phyloP scores from a whole-genome alignment of 2,329 filamentous ascomycete genomes.

The Nemania bipapillata region DNA sequence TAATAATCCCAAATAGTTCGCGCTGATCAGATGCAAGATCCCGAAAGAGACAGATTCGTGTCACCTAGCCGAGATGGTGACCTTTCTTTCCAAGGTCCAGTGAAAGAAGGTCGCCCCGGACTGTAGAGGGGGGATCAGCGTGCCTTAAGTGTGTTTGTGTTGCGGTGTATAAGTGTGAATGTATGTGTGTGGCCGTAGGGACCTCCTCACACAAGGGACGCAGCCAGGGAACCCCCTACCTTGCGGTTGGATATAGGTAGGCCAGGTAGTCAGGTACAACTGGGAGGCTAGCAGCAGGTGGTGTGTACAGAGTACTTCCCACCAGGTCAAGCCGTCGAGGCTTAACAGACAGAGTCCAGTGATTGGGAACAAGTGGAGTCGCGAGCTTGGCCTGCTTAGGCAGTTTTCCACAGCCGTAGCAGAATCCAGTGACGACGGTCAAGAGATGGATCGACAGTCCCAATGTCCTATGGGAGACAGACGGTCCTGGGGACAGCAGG shows the following conservation, averaged over 20 bases:
- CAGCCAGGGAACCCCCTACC: slow-evolving; percentile 53
- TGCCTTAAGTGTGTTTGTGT: slow-evolving; percentile 66
- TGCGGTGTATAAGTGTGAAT: slow-evolving; percentile 31
- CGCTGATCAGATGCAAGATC: slow-evolving; percentile 65
- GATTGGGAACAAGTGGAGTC: slow-evolving; percentile 58
- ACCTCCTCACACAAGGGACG: slow-evolving; percentile 53
- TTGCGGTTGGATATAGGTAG: slow-evolving; percentile 43
- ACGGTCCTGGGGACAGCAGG: slow-evolving; percentile 59
- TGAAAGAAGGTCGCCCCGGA: slow-evolving; percentile 55
- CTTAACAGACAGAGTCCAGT: slow-evolving; percentile 56
- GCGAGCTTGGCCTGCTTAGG: slow-evolving; percentile 44
- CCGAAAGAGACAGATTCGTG: slow-evolving; percentile 60
- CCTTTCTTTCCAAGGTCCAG: slow-evolving; percentile 51
- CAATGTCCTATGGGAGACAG: slow-evolving; percentile 61
- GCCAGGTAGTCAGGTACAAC: slow-evolving; percentile 48
- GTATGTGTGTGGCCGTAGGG: slow-evolving; percentile 43
- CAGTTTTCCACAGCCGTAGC: slow-evolving; percentile 43
- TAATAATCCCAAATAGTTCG: slow-evolving; percentile 52
- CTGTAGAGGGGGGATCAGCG: slow-evolving; percentile 65
- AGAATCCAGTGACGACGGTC: slow-evolving; percentile 61
- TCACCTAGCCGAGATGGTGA: slow-evolving; percentile 52
- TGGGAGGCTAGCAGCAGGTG: slow-evolving; percentile 55
- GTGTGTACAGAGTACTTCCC: slow-evolving; percentile 56
- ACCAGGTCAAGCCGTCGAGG: slow-evolving; percentile 56
- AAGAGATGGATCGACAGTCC: slow-evolving; percentile 65